Conservation (phyloP, 2,329 filamentous ascomycete genomes). For the Nothomitra cinnamomea region DNA sequence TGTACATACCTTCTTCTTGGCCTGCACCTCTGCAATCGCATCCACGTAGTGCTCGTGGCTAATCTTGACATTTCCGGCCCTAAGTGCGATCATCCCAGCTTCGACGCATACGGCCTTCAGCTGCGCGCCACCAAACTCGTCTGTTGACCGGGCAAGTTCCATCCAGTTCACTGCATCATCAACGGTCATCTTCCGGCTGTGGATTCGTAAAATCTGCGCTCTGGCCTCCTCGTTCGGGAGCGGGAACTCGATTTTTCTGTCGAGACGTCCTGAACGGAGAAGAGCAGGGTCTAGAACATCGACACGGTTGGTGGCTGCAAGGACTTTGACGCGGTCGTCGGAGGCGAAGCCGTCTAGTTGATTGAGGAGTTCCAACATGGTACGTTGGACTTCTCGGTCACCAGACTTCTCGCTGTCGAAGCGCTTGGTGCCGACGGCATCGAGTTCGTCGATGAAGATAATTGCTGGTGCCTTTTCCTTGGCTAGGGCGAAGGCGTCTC, state of each 20-base stretch:
- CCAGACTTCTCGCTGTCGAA: conserved; percentile 98
- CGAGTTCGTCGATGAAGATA: conserved; percentile 98
- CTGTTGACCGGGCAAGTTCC: conserved; percentile 86
- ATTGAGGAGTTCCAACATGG: conserved; percentile 96
- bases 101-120: conserved; percentile 97
- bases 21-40: conserved; percentile 89
- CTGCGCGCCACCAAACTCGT: conserved; percentile 96
- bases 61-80: conserved; percentile 90
- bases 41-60: conserved; percentile 98
- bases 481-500: conserved; percentile 90
- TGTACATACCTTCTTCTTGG: conserved; percentile 27
- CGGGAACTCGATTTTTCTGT: conserved; percentile 96
- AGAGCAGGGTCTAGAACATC: conserved; percentile 87
- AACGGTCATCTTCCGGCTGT: conserved; percentile 96
- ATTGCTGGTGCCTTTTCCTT: conserved; percentile 98
- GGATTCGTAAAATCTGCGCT: conserved; percentile 92
- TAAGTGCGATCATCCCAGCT: conserved; percentile 95
- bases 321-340: conserved; percentile 89
- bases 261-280: conserved; percentile 77
- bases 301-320: conserved; percentile 86
- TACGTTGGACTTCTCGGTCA: conserved; percentile 93
- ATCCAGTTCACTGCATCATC: conserved; percentile 89
- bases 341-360: conserved; percentile 96
- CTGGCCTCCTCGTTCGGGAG: conserved; percentile 94
- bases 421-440: conserved; percentile 95